Evolutionary conservation across 768 basidiomycete species (phyloP), one percentile per base, ranked within the genome.

Genomic region (Mycena haematopus): DNA sequence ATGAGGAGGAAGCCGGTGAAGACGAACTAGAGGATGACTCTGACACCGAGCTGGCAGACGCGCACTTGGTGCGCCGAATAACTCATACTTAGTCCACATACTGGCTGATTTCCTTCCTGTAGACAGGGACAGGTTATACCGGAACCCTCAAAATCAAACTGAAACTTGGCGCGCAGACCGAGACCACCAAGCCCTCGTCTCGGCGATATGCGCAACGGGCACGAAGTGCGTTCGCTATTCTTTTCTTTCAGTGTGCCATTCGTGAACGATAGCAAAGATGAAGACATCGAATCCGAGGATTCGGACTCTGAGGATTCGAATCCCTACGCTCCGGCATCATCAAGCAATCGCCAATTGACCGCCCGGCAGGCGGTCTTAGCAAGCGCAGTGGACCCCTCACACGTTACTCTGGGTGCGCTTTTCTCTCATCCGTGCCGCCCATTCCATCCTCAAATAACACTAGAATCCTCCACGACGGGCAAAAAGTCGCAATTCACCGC

Each of bases 401-500:
- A 84, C 55, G 80, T 84, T 47, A 77, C 80, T 0, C 70, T 84
- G 14, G 71, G 82, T 84, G 52, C 50, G 78, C 67, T 15, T 42
- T 14, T 56, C 29, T n/a, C 6, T 29, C 22, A 9, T 17, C 3
- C 15, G 19, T 10, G 38, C 25, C 52, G 19, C 14, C 17, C 14
- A 40, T 7, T 42, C 19, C 2, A 15, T 14, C 13, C 14, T 36
- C 36, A 14, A 14, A 36, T 36, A 19, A 14, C 27, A 6, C 15
- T 6, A 66, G 53, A 60, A 24, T 42, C 15, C 52, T 13, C 56
- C 40, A 19, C 27, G 15, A 24, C 14, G 22, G 69, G 71, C 22
- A 78, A 78, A 73, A 85, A 85, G 71, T 81, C 83, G 63, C 77
- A 80, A 17, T 72, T 81, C 17, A 84, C 82, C 0, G 80, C 84